Base-by-base conservation (phyloP, 257 asterid genomes). In the Hygrophila difformis region DNA sequence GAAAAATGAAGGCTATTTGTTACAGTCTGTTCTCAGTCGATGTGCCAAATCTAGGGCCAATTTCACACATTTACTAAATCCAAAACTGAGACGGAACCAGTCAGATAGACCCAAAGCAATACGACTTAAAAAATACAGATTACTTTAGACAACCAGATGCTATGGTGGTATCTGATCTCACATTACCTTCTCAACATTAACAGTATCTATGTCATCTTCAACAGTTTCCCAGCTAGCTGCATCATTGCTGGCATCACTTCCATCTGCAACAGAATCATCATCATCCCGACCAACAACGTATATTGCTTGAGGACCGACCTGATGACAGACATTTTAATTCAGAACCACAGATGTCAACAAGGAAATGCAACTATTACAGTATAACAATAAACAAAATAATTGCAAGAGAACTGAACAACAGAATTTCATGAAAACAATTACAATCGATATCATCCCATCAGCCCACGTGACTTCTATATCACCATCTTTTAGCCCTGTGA, bases 291-390 rank as follows among this genome's bases (percentile, higher is more conserved):
- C 97, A 47, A 92, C 99, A 59, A 92, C 99, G 72, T 80, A 92
- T 66, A 92, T 87, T 47, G 97, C 95, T 67, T 92, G 99, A 56
- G 99, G 99, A 49, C 99, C 99, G 62, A 92, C 99, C 99, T 92
- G 66, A 55, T 31, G 45, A 35, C 58, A 42, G 47, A 48, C 8
- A 24, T 42, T 21, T 47, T 42, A 53, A 41, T 33, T 17, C 37
- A 33, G 10, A 63, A 49, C 41, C 20, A 48, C 33, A 51, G 39
- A 47, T 34, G 8, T 44, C 26, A 33, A 47, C 23, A 53, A 47
- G 34, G 9, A 44, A 33, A 49, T 29, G 19, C 14, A 19, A 19
- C 31, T 26, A 1, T 26, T 26, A 55, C 22, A 18, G 42, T 17
- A n/a, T 14, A 38, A 5, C 4, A 3, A 18, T 44, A 15, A 52